Conservation (phyloP, 768 basidiomycete genomes). For the Pleurotus citrinopileatus region DNA sequence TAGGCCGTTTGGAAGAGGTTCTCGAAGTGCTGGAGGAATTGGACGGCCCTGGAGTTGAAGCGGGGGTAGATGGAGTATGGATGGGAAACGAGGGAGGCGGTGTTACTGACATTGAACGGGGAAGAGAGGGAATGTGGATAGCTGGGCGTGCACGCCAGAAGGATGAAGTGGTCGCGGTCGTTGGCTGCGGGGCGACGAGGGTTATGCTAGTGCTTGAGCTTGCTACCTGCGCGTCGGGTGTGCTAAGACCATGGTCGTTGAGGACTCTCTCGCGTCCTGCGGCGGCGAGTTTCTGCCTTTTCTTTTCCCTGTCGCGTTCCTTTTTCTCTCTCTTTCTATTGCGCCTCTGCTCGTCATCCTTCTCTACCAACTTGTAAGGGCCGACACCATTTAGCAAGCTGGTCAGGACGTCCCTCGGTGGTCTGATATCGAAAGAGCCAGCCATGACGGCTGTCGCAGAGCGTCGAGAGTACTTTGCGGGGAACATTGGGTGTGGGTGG, state of each 20-base stretch:
- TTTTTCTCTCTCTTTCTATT: slow-evolving; percentile 54
- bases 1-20: slow-evolving; percentile 78
- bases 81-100: slow-evolving; percentile 56
- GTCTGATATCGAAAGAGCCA: slow-evolving; percentile 67
- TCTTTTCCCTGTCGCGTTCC: slow-evolving; percentile 50
- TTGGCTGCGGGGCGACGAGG: slow-evolving; percentile 22
- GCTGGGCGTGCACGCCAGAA: slow-evolving; percentile 73
- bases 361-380: slow-evolving; percentile 61
- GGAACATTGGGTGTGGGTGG: slow-evolving; percentile 26
- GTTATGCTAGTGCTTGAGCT: slow-evolving; percentile 19
- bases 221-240: not conserved
- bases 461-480: slow-evolving; percentile 46
- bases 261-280: slow-evolving; percentile 30
- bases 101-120: slow-evolving; percentile 72
- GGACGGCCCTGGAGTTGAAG: slow-evolving; percentile 74
- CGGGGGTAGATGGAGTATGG: slow-evolving; percentile 53
- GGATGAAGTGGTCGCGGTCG: slow-evolving; percentile 35
- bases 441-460: slow-evolving; percentile 76
- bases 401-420: slow-evolving; percentile 73
- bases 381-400: slow-evolving; percentile 76
- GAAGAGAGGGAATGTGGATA: slow-evolving; percentile 67
- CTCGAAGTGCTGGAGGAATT: slow-evolving; percentile 70
- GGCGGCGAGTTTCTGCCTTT: slow-evolving; percentile 29
- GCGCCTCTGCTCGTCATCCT: slow-evolving; percentile 53
- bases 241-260: slow-evolving; percentile 14